A percentile compares a stretch with the other conserved stretches of the same genome.
Evolutionary conservation across 164 flowering plant species (phyloP).

Genomic region (Tetrastigma voinierianum): DNA sequence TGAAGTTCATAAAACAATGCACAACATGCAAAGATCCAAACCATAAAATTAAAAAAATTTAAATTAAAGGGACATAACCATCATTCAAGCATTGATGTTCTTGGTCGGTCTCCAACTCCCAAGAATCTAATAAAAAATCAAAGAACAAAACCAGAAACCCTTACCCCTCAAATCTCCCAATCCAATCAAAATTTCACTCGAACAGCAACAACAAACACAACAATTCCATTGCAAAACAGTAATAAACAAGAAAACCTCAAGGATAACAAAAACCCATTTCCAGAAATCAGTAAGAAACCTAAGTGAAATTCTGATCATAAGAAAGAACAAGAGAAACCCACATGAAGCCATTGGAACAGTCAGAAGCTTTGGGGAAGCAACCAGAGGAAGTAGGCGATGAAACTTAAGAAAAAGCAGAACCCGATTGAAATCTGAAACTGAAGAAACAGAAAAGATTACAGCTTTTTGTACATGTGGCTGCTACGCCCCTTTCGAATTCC

Average conservation of each 20-base stretch:
- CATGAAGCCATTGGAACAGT: constrained; percentile 45
- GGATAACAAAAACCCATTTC: neutral
- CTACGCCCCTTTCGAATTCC: no score
- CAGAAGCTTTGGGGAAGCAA: neutral
- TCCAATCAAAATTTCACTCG: neutral
- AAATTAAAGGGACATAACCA: neutral
- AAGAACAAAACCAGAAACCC: neutral
- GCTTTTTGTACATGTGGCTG: no score
- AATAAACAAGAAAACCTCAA: neutral
- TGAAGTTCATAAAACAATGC: no score
- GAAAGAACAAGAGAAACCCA: constrained; percentile 26
- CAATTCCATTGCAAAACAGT: neutral
- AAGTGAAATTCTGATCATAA: neutral
- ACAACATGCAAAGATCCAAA: no score
- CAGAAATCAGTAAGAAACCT: neutral
- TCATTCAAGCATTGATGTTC: neutral
- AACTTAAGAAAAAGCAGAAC: neutral
- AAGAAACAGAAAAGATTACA: neutral
- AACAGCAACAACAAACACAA: no score
- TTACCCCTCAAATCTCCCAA: neutral
- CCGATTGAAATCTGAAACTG: constrained; percentile 3
- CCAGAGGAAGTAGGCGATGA: neutral
- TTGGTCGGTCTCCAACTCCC: neutral
- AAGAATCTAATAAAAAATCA: neutral
- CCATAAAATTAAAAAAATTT: no score